Evolutionary conservation across 2,329 filamentous ascomycete genomes (phyloP).

Genomic region (Catunica adiposa): DNA sequence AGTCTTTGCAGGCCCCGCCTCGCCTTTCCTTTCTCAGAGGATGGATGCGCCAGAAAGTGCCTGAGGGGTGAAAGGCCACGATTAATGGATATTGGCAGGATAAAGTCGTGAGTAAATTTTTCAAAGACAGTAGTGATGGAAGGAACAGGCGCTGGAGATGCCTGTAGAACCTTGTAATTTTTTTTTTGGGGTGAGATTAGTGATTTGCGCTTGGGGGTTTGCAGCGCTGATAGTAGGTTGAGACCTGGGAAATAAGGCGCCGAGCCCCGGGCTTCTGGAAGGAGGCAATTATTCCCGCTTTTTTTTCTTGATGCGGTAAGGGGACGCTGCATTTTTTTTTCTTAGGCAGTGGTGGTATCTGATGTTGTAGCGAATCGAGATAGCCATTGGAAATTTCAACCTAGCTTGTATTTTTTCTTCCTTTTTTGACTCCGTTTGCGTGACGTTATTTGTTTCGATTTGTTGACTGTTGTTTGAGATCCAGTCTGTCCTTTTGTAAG

Average conservation of each 20-base stretch:
- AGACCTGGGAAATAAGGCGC: conserved; percentile 3
- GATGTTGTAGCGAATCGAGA: no score
- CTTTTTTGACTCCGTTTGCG: no score
- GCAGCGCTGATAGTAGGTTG: not conserved
- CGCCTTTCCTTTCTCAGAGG: conserved; percentile 12
- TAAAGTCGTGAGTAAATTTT: no score
- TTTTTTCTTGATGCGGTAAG: not conserved
- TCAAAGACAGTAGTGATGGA: not conserved
- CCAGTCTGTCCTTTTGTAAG: no score
- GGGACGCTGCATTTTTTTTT: not conserved
- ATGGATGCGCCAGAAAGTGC: conserved; percentile 1
- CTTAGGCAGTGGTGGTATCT: not conserved
- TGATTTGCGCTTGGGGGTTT: not conserved
- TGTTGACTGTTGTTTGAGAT: no score
- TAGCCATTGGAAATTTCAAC: not conserved
- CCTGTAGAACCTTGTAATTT: not conserved
- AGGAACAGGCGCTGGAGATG: not conserved
- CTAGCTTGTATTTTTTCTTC: not conserved
- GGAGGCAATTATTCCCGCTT: not conserved
- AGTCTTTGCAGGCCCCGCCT: not conserved
- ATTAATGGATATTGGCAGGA: not conserved
- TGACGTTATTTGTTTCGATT: no score
- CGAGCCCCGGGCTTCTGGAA: not conserved
- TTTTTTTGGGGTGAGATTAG: not conserved
- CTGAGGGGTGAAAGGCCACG: conserved; percentile 1